Percentiles rank a stretch among this genome's conserved stretches.
phyloP scores from a whole-genome alignment of 495 filamentous ascomycete species.

The Platismatia glauca region DNA sequence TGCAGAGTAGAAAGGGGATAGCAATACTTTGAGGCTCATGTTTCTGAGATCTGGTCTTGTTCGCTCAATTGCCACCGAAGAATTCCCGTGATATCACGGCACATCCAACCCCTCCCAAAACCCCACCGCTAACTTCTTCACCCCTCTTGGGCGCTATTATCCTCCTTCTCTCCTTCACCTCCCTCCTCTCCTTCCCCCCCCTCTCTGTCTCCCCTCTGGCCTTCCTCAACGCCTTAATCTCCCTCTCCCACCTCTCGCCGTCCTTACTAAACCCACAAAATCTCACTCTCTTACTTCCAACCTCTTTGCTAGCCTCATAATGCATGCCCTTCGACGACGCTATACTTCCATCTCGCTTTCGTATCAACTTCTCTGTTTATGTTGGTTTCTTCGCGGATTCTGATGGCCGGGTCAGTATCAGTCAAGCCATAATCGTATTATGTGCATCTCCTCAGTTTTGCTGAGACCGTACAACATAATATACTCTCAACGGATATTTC shows the following conservation, averaged over 20 bases:
- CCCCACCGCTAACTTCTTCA: constrained; percentile 53
- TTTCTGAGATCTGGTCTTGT: no score
- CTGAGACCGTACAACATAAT: no score
- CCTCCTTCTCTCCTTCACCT: constrained; percentile 47
- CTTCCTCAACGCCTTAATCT: constrained; percentile 66
- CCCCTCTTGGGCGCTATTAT: constrained; percentile 52
- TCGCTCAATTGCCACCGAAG: background rate
- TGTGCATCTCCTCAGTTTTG: no score
- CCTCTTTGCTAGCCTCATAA: constrained; percentile 75
- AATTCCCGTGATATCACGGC: background rate
- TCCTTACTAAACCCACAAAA: constrained; percentile 81
- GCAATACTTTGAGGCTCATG: background rate
- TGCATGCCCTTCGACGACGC: constrained; percentile 73
- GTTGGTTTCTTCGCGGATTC: no score
- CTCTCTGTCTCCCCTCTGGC: constrained; percentile 62
- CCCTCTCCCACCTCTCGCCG: constrained; percentile 48
- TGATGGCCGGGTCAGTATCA: no score
- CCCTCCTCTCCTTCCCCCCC: constrained; percentile 43
- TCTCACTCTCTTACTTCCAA: constrained; percentile 76
- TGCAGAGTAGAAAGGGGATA: background rate
- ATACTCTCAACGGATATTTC: no score
- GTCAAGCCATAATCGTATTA: no score
- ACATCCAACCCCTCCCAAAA: constrained; percentile 54
- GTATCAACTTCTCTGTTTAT: constrained; percentile 63
- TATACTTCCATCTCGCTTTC: constrained; percentile 59